phyloP scores from a whole-genome alignment of 2,329 filamentous ascomycete species.

The Pleoardoris graminearum region DNA sequence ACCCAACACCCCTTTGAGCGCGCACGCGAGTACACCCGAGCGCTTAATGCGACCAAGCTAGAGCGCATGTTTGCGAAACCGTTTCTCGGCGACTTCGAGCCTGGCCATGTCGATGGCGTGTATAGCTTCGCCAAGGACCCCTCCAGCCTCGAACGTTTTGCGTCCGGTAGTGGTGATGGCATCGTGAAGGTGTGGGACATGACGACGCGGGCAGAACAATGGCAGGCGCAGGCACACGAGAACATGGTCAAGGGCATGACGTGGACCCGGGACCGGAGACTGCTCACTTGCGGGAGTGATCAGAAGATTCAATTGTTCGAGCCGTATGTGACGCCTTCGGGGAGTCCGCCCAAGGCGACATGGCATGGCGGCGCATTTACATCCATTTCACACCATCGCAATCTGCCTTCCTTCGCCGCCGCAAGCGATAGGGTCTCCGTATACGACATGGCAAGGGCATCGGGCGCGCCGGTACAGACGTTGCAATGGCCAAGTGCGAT shows the following conservation, averaged over 20 bases:
- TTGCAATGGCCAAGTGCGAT: conserved; percentile 84
- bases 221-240: conserved; percentile 82
- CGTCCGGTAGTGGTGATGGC: conserved; percentile 66
- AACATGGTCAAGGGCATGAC: conserved; percentile 90
- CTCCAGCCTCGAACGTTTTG: conserved; percentile 51
- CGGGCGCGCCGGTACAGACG: conserved; percentile 75
- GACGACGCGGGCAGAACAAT: conserved; percentile 71
- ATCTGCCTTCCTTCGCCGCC: conserved; percentile 76
- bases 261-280: conserved; percentile 83
- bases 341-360: conserved; percentile 74
- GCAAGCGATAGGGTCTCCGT: conserved; percentile 79
- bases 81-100: conserved; percentile 83
- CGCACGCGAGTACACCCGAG: conserved; percentile 80
- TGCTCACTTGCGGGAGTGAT: conserved; percentile 86
- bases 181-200: conserved; percentile 93
- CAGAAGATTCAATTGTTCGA: conserved; percentile 89
- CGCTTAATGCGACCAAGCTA: conserved; percentile 83
- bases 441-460: conserved; percentile 83
- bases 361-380: conserved; percentile 90
- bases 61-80: conserved; percentile 89
- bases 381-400: conserved; percentile 79
- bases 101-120: conserved; percentile 86
- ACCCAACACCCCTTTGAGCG: conserved; percentile 88
- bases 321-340: conserved; percentile 73
- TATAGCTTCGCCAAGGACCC: conserved; percentile 56